These are phyloP conservation scores for Suillus luteus DNA, from an alignment of 768 basidiomycete species.

Conservation along the genomic window DNA sequence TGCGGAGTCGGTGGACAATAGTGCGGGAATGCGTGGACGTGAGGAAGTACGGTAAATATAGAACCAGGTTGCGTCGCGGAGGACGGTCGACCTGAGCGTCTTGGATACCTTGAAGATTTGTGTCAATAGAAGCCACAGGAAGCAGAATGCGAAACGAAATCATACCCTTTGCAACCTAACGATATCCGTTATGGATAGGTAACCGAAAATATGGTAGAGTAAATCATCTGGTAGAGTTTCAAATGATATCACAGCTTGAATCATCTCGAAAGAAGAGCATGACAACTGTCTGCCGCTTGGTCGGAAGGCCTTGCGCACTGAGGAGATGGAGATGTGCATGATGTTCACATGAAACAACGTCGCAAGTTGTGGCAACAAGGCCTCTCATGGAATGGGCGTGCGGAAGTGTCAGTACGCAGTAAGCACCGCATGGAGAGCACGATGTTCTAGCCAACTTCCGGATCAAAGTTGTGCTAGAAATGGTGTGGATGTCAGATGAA, in stretches of 20 bases:
- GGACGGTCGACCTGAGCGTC: conserved; percentile 1
- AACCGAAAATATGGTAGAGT: conserved; percentile 2
- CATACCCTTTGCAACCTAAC: conserved; percentile 7
- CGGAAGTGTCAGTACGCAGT: conserved; percentile 4
- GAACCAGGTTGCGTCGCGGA: conserved; percentile 4
- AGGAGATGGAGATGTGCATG: conserved; percentile 9
- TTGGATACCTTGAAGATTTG: conserved; percentile 4
- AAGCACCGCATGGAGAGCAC: conserved; percentile 7
- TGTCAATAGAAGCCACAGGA: neutral
- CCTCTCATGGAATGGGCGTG: neutral
- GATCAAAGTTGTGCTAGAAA: conserved; percentile 8
- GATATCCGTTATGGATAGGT: conserved; percentile 1
- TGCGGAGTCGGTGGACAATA: conserved; percentile 2
- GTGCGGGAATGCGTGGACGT: conserved; percentile 4
- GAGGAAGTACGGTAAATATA: neutral
- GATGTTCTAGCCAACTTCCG: conserved; percentile 9
- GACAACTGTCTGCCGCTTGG: conserved; percentile 1
- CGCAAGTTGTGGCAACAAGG: neutral
- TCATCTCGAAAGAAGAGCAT: conserved; percentile 9
- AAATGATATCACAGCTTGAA: conserved; percentile 9
- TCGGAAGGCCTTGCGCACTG: conserved; percentile 8
- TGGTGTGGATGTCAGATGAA: neutral
- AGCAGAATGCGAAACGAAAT: neutral
- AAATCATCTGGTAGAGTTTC: conserved; percentile 2
- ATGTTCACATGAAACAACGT: conserved; percentile 9